These are phyloP conservation scores for Naumovozyma castellii DNA, from an alignment of 805 yeast genomes.

Conservation along the genomic window DNA sequence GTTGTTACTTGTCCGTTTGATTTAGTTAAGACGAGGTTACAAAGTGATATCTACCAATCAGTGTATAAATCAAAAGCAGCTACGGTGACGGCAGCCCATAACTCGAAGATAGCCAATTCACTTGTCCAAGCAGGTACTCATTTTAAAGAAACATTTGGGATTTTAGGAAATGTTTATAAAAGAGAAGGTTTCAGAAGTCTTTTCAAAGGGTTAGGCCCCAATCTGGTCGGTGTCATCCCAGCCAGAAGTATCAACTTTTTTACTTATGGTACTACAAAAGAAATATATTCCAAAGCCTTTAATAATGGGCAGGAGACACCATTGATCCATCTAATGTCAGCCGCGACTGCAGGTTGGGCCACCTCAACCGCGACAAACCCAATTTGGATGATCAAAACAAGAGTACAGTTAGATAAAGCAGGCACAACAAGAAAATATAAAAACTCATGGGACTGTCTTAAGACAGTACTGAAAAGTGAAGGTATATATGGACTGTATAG, in stretches of 20 bases:
- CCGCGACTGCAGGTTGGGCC: conserved; percentile 84
- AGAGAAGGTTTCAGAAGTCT: conserved; percentile 79
- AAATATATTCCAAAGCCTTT: conserved; percentile 52
- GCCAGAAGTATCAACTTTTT: conserved; percentile 95
- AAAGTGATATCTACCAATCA: conserved; percentile 69
- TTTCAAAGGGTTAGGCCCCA: conserved; percentile 94
- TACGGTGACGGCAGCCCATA: conserved; percentile 3
- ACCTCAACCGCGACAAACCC: conserved; percentile 97
- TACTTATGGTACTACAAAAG: conserved; percentile 92
- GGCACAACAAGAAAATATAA: conserved; percentile 54
- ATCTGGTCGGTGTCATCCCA: conserved; percentile 93
- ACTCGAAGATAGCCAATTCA: conserved; percentile 20
- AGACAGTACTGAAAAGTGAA: conserved; percentile 59
- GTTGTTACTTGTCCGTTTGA: conserved; percentile 89
- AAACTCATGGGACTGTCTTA: conserved; percentile 78
- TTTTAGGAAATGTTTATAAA: conserved; percentile 55
- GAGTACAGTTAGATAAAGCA: conserved; percentile 83
- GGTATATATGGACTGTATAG: conserved; percentile 75
- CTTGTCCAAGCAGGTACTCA: conserved; percentile 51
- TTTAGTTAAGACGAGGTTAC: conserved; percentile 90
- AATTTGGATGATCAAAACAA: conserved; percentile 91
- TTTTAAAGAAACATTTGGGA: conserved; percentile 71
- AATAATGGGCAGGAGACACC: conserved; percentile 72
- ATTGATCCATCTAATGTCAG: conserved; percentile 77
- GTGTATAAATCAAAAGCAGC: conserved; percentile 34